These are phyloP conservation scores for Pythium dissotocum DNA, from an alignment of 352 stramenopile species.

Conservation along the genomic window DNA sequence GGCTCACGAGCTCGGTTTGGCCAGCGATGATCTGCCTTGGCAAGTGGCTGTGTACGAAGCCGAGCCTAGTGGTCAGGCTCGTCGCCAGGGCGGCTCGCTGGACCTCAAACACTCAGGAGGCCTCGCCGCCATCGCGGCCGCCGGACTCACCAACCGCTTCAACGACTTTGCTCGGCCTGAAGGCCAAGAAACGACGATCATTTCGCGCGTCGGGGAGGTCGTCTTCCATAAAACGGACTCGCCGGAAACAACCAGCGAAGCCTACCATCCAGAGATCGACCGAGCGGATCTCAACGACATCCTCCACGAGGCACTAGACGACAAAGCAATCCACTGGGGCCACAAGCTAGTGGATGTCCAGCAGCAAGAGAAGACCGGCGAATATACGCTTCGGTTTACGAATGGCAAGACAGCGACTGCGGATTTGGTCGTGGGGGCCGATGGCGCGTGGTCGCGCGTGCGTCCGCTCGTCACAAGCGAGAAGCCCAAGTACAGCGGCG, in stretches of 20 bases:
- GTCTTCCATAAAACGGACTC: slow-evolving; percentile 12
- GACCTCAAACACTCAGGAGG: slow-evolving; percentile 17
- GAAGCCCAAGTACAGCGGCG: slow-evolving; percentile 7
- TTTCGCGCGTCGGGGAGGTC: slow-evolving; percentile 8
- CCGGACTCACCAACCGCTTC: slow-evolving; percentile 18
- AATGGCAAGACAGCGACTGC: slow-evolving; percentile 7
- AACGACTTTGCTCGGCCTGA: slow-evolving; percentile 15
- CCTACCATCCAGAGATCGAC: slow-evolving; percentile 28
- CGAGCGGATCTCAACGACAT: slow-evolving; percentile 23
- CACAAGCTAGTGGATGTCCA: slow-evolving; percentile 15
- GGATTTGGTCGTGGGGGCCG: slow-evolving; percentile 24
- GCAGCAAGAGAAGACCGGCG: not conserved
- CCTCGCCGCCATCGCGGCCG: slow-evolving; percentile 11
- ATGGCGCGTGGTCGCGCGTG: slow-evolving; percentile 28
- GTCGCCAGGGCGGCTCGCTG: slow-evolving; percentile 24
- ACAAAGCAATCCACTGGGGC: slow-evolving; percentile 19
- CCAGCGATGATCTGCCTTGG: slow-evolving; percentile 4
- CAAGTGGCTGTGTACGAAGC: slow-evolving; percentile 16
- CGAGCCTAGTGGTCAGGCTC: slow-evolving; percentile 1
- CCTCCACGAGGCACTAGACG: slow-evolving; percentile 13
- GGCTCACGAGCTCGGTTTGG: not conserved
- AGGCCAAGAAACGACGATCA: slow-evolving; percentile 15
- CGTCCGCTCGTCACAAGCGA: slow-evolving; percentile 14
- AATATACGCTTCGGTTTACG: slow-evolving; percentile 15
- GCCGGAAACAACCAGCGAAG: slow-evolving; percentile 1